Base-by-base conservation (phyloP, 2,329 filamentous ascomycete species). In the Scortechinia acanthostroma region DNA sequence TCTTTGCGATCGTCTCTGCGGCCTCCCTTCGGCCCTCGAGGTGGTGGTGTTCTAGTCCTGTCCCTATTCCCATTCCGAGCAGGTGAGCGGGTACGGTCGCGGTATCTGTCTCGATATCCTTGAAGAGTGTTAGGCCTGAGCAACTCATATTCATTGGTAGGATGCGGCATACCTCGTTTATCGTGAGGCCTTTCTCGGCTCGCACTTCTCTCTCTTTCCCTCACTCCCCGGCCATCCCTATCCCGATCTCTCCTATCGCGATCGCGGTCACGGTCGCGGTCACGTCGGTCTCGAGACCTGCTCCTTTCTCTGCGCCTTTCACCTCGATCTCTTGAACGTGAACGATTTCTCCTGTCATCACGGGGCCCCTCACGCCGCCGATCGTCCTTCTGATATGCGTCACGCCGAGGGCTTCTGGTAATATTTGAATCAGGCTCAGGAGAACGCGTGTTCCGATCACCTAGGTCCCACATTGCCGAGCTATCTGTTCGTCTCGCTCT, bases 241-340 rank as follows among this genome's bases (percentile, higher is more conserved):
- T n/a, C n/a, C n/a, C 58, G 56, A 43, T 59, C 52, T 16, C 60
- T 56, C 28, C 54, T 48, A 42, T 63, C 62, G 10, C 59, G 58
- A 48, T 62, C 56, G 43, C 59, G 53, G 23, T 46, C 43, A 43
- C 53, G 48, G 28, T 50, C 52, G 25, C 51, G 43, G 42, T 63
- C 62, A 10, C 59, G 58, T 25, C 61, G 58, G 46, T 70, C 66
- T 49, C 61, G 58, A 25, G 68, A 70, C 51, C 63, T 59, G 53
- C 64, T 70, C 47, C 65, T 58, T 33, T 70, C 64, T 49, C 60
- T 56, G 44, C 61, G 53, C 50, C 57, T 60, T 16, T 65, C 61
- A 6, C 43, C 25, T 5, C 17, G 17, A 40, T 40, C 35, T 19
- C 35, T 10, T 19, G 35, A 40, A 40, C 35, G 35, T 6, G 35